Conservation (phyloP, 78 protist genomes). For the Dictyostelium citrinum region DNA sequence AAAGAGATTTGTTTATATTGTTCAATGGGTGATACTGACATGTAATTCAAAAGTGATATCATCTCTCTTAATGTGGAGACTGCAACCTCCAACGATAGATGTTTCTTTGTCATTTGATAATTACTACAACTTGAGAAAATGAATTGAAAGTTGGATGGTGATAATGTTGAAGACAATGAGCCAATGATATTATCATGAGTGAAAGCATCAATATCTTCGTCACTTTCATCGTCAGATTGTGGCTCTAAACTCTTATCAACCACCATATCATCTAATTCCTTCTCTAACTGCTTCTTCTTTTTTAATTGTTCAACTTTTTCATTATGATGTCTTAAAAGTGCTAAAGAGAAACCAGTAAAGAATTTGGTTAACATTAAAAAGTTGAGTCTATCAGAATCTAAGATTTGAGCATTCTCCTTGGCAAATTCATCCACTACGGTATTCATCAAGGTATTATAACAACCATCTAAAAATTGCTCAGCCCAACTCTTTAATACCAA, state of each 20-base stretch:
- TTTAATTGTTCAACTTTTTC: background rate
- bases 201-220: background rate
- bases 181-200: background rate
- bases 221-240: background rate
- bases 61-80: constrained; percentile 24
- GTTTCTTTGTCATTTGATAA: background rate
- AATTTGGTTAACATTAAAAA: constrained; percentile 30
- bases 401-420: background rate
- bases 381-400: constrained; percentile 39
- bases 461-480: constrained; percentile 55
- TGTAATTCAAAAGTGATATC: constrained; percentile 8
- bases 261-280: background rate
- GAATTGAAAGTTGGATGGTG: constrained; percentile 8
- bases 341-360: constrained; percentile 51
- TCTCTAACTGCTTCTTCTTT: background rate
- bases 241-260: background rate
- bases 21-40: constrained; percentile 3
- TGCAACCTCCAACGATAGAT: background rate
- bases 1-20: background rate
- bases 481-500: constrained; percentile 15
- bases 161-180: constrained; percentile 16
- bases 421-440: background rate
- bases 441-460: constrained; percentile 39
- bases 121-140: background rate
- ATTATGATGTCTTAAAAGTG: background rate